phyloP scores from a whole-genome alignment of 495 filamentous ascomycete species.

The Penicillium verhagenii region DNA sequence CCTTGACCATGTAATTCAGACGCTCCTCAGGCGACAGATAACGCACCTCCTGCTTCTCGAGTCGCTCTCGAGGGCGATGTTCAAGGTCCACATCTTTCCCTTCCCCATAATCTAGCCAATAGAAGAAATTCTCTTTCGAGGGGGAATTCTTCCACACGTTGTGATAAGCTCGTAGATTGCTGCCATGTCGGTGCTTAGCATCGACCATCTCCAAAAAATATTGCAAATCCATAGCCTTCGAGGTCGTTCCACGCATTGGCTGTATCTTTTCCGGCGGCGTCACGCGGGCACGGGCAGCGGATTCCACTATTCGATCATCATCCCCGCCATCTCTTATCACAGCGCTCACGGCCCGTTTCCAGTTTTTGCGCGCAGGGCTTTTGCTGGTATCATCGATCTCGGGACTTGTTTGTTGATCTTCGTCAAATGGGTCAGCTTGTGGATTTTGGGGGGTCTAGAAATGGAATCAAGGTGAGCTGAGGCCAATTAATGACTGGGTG shows the following conservation, averaged over 20 bases:
- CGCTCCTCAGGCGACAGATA: conserved; percentile 74
- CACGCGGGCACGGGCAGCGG: conserved; percentile 28
- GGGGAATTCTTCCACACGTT: conserved; percentile 73
- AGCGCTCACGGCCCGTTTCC: conserved; percentile 70
- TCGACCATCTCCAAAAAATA: conserved; percentile 97
- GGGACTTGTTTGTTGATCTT: conserved; percentile 25
- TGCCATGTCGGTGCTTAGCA: conserved; percentile 82
- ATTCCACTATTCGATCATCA: conserved; percentile 34
- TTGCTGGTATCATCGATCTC: conserved; percentile 24
- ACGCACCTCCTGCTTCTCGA: conserved; percentile 69
- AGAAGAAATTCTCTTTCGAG: conserved; percentile 88
- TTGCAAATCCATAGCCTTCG: conserved; percentile 80
- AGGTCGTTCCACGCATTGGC: conserved; percentile 40
- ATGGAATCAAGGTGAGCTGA: not conserved
- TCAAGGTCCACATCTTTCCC: conserved; percentile 58
- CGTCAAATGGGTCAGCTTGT: conserved; percentile 46
- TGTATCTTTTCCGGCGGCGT: conserved; percentile 26
- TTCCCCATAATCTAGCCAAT: conserved; percentile 88
- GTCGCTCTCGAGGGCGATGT: conserved; percentile 59
- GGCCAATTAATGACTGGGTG: not conserved
- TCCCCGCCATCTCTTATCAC: conserved; percentile 68
- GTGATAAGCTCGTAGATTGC: conserved; percentile 82
- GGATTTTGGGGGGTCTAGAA: not conserved
- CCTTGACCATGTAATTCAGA: conserved; percentile 66
- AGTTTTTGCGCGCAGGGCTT: conserved; percentile 60